Conservation (phyloP, 306 rosid species). For the Prunus fruticosa region DNA sequence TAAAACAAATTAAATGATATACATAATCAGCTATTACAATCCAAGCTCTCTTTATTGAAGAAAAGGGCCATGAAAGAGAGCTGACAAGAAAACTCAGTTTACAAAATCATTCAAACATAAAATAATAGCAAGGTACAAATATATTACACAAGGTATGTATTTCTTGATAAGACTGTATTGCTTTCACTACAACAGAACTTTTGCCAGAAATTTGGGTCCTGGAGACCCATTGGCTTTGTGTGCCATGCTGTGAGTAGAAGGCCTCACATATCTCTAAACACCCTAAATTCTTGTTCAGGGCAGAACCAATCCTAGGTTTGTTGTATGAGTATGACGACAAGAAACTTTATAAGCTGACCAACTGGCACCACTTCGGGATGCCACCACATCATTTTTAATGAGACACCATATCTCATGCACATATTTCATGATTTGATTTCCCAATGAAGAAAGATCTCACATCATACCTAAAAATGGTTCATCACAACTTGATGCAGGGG, state of each 20-base stretch:
- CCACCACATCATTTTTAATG: not conserved
- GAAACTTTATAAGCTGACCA: not conserved
- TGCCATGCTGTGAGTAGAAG: not conserved
- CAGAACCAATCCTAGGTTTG: not conserved
- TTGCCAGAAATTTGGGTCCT: not conserved
- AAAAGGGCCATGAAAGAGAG: not conserved
- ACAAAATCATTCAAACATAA: not conserved
- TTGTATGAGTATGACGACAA: too few species aligned
- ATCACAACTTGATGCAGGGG: not conserved
- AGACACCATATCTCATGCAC: not conserved
- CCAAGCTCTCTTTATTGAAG: not conserved
- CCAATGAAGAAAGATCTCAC: not conserved
- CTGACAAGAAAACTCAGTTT: not conserved
- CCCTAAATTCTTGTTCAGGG: not conserved
- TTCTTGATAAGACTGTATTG: not conserved
- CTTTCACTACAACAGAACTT: not conserved
- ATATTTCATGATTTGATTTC: not conserved
- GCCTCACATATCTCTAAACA: not conserved
- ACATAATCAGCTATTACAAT: not conserved
- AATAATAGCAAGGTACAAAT: not conserved
- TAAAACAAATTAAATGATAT: not conserved
- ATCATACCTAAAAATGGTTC: not conserved
- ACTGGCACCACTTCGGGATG: not conserved
- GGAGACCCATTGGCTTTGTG: not conserved
- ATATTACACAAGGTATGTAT: not conserved